Evolutionary conservation across 2,329 filamentous ascomycete genomes (phyloP), one percentile per base, ranked within the genome.

Genomic region (Elsinoe necatrix): DNA sequence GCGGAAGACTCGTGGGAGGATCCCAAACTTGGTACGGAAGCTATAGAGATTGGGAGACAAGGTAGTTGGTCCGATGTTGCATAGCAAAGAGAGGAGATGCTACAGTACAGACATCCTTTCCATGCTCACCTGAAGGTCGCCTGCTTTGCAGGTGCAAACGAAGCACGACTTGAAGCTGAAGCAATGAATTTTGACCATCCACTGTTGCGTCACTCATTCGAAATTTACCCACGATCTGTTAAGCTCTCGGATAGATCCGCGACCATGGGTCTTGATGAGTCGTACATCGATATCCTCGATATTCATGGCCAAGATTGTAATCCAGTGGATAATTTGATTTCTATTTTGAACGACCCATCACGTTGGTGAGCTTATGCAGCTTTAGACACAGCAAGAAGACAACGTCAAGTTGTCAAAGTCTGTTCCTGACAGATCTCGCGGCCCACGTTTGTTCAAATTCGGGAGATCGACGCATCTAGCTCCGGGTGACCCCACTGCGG

Each of bases 161-260:
- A 37, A 37, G 12, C 14, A 6, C 14, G 14, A 12, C 9, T 14
- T 25, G 41, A 14, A 45, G 41, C 20, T 45, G 39, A 42, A 42
- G 39, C 39, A 16, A 9, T 45, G 9, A 45, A 45, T 45, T 45
- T 45, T 20, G 41, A 45, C 41, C 20, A 45, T 45, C 20, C 41
- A 45, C 41, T 45, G 41, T 45, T 45, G 41, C 41, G 41, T 45
- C 41, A 45, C 41, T 45, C 12, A 20, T 20, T 45, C 20, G 20
- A 45, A 45, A 45, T 45, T 45, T 9, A 45, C 25, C 41, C 41
- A 34, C 29, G 18, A 27, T 18, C n/a, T 3, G 11, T 21, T 39
- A 52, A 52, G 48, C 48, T 52, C 34, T n/a, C 48, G 48, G 48
- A 11, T 52, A 52, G 48, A 52, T 52, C 48, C 34, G 34, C 18